Evolutionary conservation across 169 alveolate species (phyloP), one percentile per base, ranked within the genome.

Genomic region (Blepharisma undulans): DNA sequence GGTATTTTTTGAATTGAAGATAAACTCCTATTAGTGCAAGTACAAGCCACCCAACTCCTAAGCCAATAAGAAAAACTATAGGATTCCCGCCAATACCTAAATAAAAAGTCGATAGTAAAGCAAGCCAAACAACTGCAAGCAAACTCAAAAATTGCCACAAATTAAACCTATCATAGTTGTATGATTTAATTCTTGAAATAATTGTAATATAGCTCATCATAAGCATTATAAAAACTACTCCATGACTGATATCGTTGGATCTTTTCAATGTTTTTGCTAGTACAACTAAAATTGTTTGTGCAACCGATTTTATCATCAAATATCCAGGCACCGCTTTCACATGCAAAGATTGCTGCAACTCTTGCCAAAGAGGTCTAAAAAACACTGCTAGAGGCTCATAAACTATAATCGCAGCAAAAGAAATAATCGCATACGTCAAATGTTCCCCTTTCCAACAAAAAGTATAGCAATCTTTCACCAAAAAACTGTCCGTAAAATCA

Each of bases 321-420:
- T 66, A 86, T 1, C 19, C n/a, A 6, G 91, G 91, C 22, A 22
- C 30, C 12, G 72, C 72, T 33, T 32, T 66, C 22, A 86, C 27
- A 25, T 72, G 61, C n/a, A 86, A 36, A 21, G 59, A 71, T 12
- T 84, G 25, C 22, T 32, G 25, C n/a, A 84, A n/a, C 71, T 86
- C 61, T 16, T 86, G 82, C 82, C 91, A 86, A 2, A 86, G 61
- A 12, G 91, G 91, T 71, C 91, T 3, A 12, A 18, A 27, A 10
- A 66, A 86, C 18, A 86, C 91, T 25, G 91, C 91, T 14, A 72
- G 61, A 22, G 91, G 91, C 36, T 86, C 84, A 32, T 25, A 86
- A 27, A 25, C 84, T 21, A 72, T 59, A 7, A 86, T 10, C 0
- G 91, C 91, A 21, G 71, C 10, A 10, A 25, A 0, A 25, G 91